Conservation (phyloP, 2,329 filamentous ascomycete species). For the Venturia carpophila region DNA sequence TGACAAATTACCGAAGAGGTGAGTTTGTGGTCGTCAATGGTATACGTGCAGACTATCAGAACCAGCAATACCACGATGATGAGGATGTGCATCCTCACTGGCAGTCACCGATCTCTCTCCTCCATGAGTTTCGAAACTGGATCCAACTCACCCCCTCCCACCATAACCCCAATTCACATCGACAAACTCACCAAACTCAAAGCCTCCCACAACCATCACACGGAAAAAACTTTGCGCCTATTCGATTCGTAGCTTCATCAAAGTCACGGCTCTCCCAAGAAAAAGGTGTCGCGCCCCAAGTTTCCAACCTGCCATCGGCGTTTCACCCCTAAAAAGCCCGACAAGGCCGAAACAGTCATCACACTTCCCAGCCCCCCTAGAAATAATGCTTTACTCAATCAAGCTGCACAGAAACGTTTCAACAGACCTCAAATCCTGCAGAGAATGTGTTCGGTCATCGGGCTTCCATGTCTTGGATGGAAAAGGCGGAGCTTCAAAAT, state of each 20-base stretch:
- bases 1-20: conserved; percentile 12
- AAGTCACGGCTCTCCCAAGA: neutral
- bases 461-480: neutral
- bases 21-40: no score
- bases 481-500: neutral
- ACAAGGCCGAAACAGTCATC: neutral
- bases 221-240: neutral
- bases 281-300: neutral
- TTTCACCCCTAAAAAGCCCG: neutral
- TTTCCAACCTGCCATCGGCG: neutral
- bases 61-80: no score
- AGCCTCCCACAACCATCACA: neutral
- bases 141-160: neutral
- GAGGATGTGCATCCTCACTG: no score
- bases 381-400: neutral
- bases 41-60: no score
- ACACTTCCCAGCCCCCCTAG: neutral
- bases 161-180: neutral
- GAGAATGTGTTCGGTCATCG: neutral
- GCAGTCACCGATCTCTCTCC: no score
- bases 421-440: neutral
- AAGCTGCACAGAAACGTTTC: neutral
- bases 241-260: neutral
- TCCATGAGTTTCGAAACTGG: no score
- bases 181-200: neutral